phyloP scores from a whole-genome alignment of 2,329 filamentous ascomycete genomes.

The Talaromyces islandicus region DNA sequence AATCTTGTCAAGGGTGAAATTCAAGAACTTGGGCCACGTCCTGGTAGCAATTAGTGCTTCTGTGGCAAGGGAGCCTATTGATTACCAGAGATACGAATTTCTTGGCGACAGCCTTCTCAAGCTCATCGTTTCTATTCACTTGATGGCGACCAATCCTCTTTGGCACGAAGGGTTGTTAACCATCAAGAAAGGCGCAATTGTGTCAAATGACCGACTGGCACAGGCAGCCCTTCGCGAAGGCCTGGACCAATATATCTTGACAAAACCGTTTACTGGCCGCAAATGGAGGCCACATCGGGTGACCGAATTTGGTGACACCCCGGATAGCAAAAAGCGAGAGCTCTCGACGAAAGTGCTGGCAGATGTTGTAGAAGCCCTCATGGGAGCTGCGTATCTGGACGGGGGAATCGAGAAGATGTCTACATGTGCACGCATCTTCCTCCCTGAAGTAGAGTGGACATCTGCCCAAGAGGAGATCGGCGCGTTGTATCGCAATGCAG shows the following conservation, averaged over 20 bases:
- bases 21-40: conserved; percentile 53
- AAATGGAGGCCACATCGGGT: conserved; percentile 68
- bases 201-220: conserved; percentile 70
- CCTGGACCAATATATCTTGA: conserved; percentile 68
- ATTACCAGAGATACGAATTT: conserved; percentile 85
- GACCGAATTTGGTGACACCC: conserved; percentile 27
- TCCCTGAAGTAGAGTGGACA: conserved; percentile 55
- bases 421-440: conserved; percentile 59
- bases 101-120: conserved; percentile 82
- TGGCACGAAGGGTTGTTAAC: conserved; percentile 76
- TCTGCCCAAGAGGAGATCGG: conserved; percentile 37
- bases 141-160: conserved; percentile 53
- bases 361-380: conserved; percentile 79
- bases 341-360: conserved; percentile 75
- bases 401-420: conserved; percentile 61
- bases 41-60: conserved; percentile 66
- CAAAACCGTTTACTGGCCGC: conserved; percentile 57
- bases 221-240: conserved; percentile 57
- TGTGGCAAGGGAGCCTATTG: conserved; percentile 50
- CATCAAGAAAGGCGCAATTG: conserved; percentile 59
- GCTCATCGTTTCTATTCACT: conserved; percentile 60
- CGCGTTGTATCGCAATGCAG: conserved; percentile 41
- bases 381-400: conserved; percentile 67
- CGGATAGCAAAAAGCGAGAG: conserved; percentile 22
- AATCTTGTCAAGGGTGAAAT: conserved; percentile 47